Percentiles rank a stretch among this genome's conserved stretches.
Evolutionary conservation across 2,329 filamentous ascomycete species (phyloP).

Genomic region (Cordyceps cicadae): DNA sequence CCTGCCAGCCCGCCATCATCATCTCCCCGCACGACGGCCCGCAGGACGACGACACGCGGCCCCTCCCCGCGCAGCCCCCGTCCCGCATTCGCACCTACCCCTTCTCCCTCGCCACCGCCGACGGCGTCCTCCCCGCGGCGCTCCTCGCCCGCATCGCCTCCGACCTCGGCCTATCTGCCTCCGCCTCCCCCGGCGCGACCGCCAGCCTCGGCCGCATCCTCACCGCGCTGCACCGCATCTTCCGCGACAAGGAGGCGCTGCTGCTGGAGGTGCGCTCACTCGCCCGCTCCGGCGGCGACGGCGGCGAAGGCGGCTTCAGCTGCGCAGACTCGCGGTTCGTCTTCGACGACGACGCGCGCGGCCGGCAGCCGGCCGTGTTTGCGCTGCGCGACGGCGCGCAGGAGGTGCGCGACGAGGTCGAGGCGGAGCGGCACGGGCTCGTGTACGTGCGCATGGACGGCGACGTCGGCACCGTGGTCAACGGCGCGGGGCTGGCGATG

Average conservation of each 20-base stretch:
- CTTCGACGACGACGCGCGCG: constrained; percentile 39
- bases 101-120: constrained; percentile 20
- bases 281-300: constrained; percentile 22
- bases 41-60: constrained; percentile 17
- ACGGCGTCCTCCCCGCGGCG: constrained; percentile 22
- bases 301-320: constrained; percentile 22
- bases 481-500: constrained; percentile 85
- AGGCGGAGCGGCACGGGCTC: constrained; percentile 55
- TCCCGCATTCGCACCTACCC: constrained; percentile 14
- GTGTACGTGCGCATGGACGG: constrained; percentile 61
- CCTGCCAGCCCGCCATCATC: constrained; percentile 28
- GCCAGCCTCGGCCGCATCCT: constrained; percentile 18
- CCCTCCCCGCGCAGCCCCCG: constrained; percentile 10
- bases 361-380: constrained; percentile 34
- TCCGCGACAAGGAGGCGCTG: constrained; percentile 38
- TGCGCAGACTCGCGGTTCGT: constrained; percentile 32
- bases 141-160: constrained; percentile 15
- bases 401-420: constrained; percentile 27
- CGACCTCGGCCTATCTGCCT: background rate
- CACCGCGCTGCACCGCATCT: constrained; percentile 26
- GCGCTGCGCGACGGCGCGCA: constrained; percentile 24
- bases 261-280: constrained; percentile 35
- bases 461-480: constrained; percentile 75
- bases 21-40: constrained; percentile 21
- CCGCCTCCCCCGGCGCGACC: background rate